Evolutionary conservation across 2,329 filamentous ascomycete species (phyloP).

Genomic region (Pseudopithomyces chartarum): DNA sequence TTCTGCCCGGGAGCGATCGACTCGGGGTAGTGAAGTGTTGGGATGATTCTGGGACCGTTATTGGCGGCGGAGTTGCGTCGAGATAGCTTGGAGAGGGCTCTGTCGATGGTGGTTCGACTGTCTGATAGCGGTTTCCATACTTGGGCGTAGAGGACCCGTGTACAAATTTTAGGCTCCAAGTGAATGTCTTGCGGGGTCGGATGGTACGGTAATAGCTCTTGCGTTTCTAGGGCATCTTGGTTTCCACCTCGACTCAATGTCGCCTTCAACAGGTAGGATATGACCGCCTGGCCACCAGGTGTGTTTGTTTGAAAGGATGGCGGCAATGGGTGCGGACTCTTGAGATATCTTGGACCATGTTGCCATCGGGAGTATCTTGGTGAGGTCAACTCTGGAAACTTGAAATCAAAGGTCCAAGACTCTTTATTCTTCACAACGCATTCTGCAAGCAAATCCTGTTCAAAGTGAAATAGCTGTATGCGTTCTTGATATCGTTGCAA

Average conservation of each 20-base stretch:
- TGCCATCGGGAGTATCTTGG: conserved; percentile 31
- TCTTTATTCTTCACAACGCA: conserved; percentile 33
- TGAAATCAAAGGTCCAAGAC: conserved; percentile 42
- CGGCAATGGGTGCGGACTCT: conserved; percentile 39
- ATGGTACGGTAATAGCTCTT: conserved; percentile 32
- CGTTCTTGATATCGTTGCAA: conserved; percentile 34
- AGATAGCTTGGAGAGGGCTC: conserved; percentile 24
- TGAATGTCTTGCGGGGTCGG: conserved; percentile 22
- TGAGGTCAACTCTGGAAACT: conserved; percentile 38
- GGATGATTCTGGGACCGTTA: conserved; percentile 31
- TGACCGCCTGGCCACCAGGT: conserved; percentile 33
- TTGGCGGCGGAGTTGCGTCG: conserved; percentile 18
- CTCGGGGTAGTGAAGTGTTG: conserved; percentile 34
- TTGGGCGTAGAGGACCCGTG: conserved; percentile 34
- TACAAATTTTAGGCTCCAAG: conserved; percentile 23
- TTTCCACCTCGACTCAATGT: conserved; percentile 22
- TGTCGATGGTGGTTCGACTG: conserved; percentile 23
- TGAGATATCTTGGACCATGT: conserved; percentile 34
- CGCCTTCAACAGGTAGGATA: conserved; percentile 39
- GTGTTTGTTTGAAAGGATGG: conserved; percentile 38
- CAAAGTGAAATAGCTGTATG: conserved; percentile 35
- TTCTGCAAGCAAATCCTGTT: conserved; percentile 27
- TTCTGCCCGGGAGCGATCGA: conserved; percentile 37
- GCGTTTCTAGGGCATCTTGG: conserved; percentile 21
- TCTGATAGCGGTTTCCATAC: conserved; percentile 31